Evolutionary conservation across 2,329 filamentous ascomycete species (phyloP), one percentile per base, ranked within the genome.

Genomic region (Aureobasidium sp.): DNA sequence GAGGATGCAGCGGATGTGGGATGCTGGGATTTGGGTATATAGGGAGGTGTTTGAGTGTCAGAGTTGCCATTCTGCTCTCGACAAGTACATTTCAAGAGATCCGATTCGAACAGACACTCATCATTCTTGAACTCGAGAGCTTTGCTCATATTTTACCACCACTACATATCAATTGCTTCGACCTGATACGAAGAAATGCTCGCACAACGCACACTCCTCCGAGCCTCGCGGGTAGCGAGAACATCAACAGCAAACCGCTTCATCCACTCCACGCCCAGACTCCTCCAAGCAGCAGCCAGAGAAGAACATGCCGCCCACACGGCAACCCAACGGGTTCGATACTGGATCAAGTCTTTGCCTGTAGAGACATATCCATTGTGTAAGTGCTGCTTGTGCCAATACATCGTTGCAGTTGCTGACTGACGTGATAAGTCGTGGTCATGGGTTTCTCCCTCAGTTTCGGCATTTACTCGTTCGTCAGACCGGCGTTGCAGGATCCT

Each of bases 331-430:
- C 40, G 53, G n/a, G 40, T 57, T 27, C 27, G 53, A 15, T 57
- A 23, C 27, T 57, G 53, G 53, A 45, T 57, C 53, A 57, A 57
- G n/a, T 57, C 53, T 15, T 15, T 57, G 17, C 53, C 53, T 7
- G 15, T 57, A 23, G 53, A 57, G 19, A 57, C 53, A 13, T 57
- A 57, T 17, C 53, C 53, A 15, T 19, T 57, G 42, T 57, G 53
- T 57, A 57, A 37, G 53, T 37, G 3, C 10, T 29, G 13, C n/a
- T 29, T n/a, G 25, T 29, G 9, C 35, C 11, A 7, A 10, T 11
- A 7, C 1, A 23, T 10, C 1, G 4, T 27, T 4, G 11, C 1
- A 3, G 25, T 43, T 23, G 25, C 37, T 55, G 51, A 53, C 19
- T 17, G 13, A n/a, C n/a, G 27, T 4, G 7, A 33, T 46, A 57